phyloP scores from a whole-genome alignment of 495 filamentous ascomycete genomes.

The Daldinia childiae region DNA sequence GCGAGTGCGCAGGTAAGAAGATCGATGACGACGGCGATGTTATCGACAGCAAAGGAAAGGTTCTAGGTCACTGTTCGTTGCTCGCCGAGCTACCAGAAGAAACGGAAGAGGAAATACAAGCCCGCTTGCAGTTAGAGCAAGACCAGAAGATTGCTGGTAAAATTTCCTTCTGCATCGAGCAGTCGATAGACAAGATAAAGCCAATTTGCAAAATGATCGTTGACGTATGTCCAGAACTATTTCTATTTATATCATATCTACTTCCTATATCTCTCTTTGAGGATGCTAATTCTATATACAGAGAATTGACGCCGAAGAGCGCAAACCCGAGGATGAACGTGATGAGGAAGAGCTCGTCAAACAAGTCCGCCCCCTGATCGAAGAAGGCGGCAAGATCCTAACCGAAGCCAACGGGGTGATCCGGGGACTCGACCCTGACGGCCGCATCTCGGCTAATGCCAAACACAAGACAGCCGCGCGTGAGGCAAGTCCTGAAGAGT shows the following conservation, averaged over 20 bases:
- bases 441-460: constrained; percentile 82
- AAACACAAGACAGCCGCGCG: constrained; percentile 82
- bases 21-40: constrained; percentile 90
- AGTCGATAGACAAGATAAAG: constrained; percentile 82
- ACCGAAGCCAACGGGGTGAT: constrained; percentile 90
- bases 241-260: background rate
- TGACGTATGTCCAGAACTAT: constrained; percentile 63
- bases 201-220: constrained; percentile 90
- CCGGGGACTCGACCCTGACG: constrained; percentile 89
- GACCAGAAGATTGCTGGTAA: constrained; percentile 80
- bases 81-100: constrained; percentile 75
- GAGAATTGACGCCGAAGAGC: constrained; percentile 82
- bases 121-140: constrained; percentile 66
- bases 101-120: constrained; percentile 61
- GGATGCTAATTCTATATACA: constrained; percentile 44
- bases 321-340: constrained; percentile 86
- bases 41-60: constrained; percentile 81
- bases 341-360: constrained; percentile 91
- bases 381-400: constrained; percentile 82
- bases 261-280: background rate
- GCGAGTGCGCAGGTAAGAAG: constrained; percentile 75
- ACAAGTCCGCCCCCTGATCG: constrained; percentile 84
- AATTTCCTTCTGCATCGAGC: constrained; percentile 76
- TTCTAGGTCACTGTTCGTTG: constrained; percentile 81
- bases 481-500: constrained; percentile 88